These are phyloP conservation scores for Pichia rugopelliculosa DNA, from an alignment of 805 yeast genomes.

Conservation along the genomic window DNA sequence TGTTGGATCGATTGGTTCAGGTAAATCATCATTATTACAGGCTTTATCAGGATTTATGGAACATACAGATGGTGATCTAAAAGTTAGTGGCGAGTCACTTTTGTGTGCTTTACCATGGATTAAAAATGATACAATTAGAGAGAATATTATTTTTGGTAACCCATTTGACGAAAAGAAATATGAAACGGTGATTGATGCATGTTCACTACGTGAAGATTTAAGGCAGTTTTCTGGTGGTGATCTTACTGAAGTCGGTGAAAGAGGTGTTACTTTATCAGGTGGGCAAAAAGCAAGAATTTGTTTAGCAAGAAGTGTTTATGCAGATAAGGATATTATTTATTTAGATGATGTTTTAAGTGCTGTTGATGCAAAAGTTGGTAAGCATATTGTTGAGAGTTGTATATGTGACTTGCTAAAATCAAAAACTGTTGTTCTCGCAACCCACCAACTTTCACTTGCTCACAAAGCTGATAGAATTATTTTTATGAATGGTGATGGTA, in stretches of 20 bases:
- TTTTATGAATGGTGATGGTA: constrained; percentile 59
- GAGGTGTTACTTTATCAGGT: constrained; percentile 79
- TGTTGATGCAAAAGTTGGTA: constrained; percentile 66
- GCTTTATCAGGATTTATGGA: constrained; percentile 72
- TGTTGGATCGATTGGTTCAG: constrained; percentile 62
- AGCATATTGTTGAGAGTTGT: constrained; percentile 50
- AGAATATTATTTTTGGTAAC: constrained; percentile 66
- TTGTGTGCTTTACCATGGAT: constrained; percentile 75
- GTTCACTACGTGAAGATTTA: constrained; percentile 62
- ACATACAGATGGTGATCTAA: constrained; percentile 43
- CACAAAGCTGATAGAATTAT: constrained; percentile 65
- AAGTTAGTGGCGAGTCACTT: constrained; percentile 44
- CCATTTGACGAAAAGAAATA: constrained; percentile 46
- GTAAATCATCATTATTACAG: constrained; percentile 65
- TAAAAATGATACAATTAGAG: constrained; percentile 70
- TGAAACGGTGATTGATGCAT: constrained; percentile 48
- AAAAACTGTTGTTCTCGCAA: constrained; percentile 69
- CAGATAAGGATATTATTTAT: constrained; percentile 50
- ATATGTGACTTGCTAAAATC: constrained; percentile 46
- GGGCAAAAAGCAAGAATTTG: constrained; percentile 80
- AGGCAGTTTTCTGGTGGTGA: constrained; percentile 68
- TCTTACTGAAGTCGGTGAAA: constrained; percentile 72
- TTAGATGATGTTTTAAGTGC: constrained; percentile 65
- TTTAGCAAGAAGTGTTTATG: constrained; percentile 62
- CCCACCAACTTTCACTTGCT: constrained; percentile 73